These are phyloP conservation scores for Phytophthora macrochlamydospora DNA, from an alignment of 352 stramenopile genomes.

Conservation along the genomic window DNA sequence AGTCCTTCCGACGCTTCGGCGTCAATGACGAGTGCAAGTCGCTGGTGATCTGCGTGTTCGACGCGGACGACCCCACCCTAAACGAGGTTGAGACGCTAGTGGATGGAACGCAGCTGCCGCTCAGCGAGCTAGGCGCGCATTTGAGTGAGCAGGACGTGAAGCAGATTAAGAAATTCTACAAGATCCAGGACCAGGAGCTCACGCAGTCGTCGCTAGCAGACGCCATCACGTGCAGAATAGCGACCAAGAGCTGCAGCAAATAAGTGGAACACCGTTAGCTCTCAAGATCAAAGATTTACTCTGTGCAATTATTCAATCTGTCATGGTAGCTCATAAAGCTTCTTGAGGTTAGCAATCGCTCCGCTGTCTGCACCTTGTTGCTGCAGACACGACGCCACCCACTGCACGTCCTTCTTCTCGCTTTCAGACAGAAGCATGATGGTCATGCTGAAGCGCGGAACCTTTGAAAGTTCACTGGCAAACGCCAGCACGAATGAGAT, in stretches of 20 bases:
- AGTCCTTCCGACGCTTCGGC: constrained; percentile 85
- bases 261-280: constrained; percentile 28
- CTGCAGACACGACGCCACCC: constrained; percentile 45
- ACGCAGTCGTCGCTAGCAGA: constrained; percentile 65
- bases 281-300: neutral
- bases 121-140: constrained; percentile 54
- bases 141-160: constrained; percentile 55
- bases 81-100: constrained; percentile 46
- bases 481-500: constrained; percentile 43
- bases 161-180: constrained; percentile 84
- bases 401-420: constrained; percentile 65
- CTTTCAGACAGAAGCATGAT: constrained; percentile 76
- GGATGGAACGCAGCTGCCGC: constrained; percentile 51
- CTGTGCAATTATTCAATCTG: neutral
- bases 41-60: constrained; percentile 78
- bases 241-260: constrained; percentile 88
- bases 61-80: constrained; percentile 56
- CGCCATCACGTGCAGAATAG: constrained; percentile 81
- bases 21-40: constrained; percentile 58
- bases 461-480: constrained; percentile 40
- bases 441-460: constrained; percentile 80
- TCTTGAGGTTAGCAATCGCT: constrained; percentile 38
- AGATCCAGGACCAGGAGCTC: constrained; percentile 82
- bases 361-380: constrained; percentile 5
- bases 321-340: constrained; percentile 52